Percentiles rank a stretch among this genome's conserved stretches.
phyloP scores from a whole-genome alignment of 2,329 filamentous ascomycete genomes.

The Scytalidium lignicola region DNA sequence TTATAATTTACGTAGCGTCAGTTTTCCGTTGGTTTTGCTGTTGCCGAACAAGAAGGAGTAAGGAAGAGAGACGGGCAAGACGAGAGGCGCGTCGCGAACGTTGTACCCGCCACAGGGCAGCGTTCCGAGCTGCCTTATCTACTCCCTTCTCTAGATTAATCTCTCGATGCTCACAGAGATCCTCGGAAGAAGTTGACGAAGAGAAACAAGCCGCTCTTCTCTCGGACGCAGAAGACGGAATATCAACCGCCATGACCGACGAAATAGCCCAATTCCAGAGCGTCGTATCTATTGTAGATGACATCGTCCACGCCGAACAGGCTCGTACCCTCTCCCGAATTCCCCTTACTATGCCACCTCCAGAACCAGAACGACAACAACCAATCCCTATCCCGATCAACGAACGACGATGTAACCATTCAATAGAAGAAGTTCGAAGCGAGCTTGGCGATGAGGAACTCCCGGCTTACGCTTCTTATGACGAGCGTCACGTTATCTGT shows the following conservation, averaged over 20 bases:
- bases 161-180: slow-evolving; percentile 4
- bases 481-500: slow-evolving; percentile 5
- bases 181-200: slow-evolving; percentile 7
- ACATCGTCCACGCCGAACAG: slow-evolving; percentile 17
- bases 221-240: slow-evolving; percentile 15
- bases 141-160: slow-evolving; percentile 11
- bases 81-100: slow-evolving; percentile 14
- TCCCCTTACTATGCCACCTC: not conserved
- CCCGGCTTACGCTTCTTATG: slow-evolving; percentile 22
- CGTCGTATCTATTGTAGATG: slow-evolving; percentile 15
- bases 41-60: not conserved
- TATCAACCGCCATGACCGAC: slow-evolving; percentile 16
- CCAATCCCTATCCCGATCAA: not conserved
- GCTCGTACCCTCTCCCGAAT: not conserved
- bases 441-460: slow-evolving; percentile 16
- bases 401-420: not conserved
- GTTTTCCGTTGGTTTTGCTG: not conserved
- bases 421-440: not conserved
- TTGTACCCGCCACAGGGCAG: slow-evolving; percentile 12
- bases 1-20: too few species aligned
- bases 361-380: not conserved
- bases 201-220: slow-evolving; percentile 17
- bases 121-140: slow-evolving; percentile 13
- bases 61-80: slow-evolving; percentile 1
- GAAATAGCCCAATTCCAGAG: slow-evolving; percentile 18